Conservation (phyloP, 2,329 filamentous ascomycete species). For the Nigrospora osmanthi region DNA sequence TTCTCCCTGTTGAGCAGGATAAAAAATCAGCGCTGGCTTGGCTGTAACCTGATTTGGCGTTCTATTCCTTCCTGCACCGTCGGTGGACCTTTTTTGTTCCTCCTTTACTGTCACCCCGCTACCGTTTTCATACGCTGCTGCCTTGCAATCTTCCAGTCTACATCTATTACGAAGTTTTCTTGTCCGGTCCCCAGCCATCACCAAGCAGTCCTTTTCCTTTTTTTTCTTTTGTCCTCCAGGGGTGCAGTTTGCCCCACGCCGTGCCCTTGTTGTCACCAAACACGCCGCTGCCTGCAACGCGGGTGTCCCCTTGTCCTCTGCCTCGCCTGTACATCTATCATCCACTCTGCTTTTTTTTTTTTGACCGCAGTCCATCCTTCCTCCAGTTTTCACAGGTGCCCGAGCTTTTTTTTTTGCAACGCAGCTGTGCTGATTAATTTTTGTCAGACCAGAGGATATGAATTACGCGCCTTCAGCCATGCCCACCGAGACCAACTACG, state of each 20-base stretch:
- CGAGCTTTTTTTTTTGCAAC: background rate
- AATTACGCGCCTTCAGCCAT: slow-evolving; percentile 11
- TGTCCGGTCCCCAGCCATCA: background rate
- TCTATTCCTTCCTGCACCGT: background rate
- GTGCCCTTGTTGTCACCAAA: background rate
- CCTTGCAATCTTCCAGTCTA: background rate
- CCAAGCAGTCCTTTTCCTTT: background rate
- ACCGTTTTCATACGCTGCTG: background rate
- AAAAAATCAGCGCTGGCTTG: background rate
- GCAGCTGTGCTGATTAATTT: background rate
- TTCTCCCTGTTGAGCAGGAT: background rate
- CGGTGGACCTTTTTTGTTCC: background rate
- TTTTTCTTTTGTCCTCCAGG: background rate
- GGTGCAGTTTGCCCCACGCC: background rate
- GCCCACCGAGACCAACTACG: slow-evolving; percentile 13
- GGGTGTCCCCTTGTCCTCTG: background rate
- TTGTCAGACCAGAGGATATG: slow-evolving; percentile 11
- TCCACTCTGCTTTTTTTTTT: background rate
- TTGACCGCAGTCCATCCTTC: background rate
- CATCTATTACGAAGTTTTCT: background rate
- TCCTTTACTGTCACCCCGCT: background rate
- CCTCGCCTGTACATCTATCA: background rate
- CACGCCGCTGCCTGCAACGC: background rate
- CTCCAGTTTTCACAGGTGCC: background rate
- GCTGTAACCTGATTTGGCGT: background rate